A percentile compares a stretch with the other conserved stretches of the same genome.
Evolutionary conservation across 345 rosid genomes (phyloP).

Genomic region (Salix caprea): DNA sequence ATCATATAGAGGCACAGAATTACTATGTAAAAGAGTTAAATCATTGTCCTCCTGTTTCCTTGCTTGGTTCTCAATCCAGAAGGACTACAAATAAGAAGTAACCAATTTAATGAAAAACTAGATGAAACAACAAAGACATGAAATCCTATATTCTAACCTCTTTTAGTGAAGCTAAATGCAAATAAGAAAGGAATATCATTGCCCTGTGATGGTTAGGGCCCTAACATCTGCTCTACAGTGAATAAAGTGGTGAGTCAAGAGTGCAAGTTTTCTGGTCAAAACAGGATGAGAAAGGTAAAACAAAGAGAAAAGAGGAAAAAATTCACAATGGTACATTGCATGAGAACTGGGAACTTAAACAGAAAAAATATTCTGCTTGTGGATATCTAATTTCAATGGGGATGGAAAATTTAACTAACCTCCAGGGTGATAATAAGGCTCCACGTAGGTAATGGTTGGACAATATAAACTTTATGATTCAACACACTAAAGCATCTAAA

Average conservation of each 20-base stretch:
- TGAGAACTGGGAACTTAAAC: background rate
- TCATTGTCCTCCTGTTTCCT: constrained; percentile 29
- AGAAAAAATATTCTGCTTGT: background rate
- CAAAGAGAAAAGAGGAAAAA: constrained; percentile 1
- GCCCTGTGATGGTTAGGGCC: background rate
- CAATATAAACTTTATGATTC: background rate
- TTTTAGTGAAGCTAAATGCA: background rate
- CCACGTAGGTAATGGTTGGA: background rate
- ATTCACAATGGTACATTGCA: background rate
- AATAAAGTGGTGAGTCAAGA: background rate
- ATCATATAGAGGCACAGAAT: constrained; percentile 74
- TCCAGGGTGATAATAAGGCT: background rate
- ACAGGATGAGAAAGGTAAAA: background rate
- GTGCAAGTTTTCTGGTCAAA: background rate
- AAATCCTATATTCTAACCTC: background rate
- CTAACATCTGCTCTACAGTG: background rate
- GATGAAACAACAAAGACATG: background rate
- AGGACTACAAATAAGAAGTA: constrained; percentile 59
- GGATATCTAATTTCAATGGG: background rate
- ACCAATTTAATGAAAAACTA: background rate
- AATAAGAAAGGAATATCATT: background rate
- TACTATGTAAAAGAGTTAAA: constrained; percentile 41
- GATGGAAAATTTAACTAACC: background rate
- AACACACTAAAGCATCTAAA: background rate
- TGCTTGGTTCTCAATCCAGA: constrained; percentile 73